A percentile compares a stretch with the other conserved stretches of the same genome.
phyloP scores from a whole-genome alignment of 2,329 filamentous ascomycete species.

The Neophaeococcomyces aloes region DNA sequence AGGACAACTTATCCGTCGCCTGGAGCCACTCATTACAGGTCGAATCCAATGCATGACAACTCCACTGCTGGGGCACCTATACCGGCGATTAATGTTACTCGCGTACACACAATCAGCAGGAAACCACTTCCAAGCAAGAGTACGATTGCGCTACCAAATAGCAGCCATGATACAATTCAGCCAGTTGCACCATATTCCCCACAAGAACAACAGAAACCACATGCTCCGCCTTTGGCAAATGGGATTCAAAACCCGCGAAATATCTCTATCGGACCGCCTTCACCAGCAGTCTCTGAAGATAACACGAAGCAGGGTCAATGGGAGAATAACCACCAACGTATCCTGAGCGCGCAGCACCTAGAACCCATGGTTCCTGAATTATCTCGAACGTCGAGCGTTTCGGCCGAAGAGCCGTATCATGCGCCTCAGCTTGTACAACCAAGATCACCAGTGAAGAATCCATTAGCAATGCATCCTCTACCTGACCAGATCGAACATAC shows the following conservation, averaged over 20 bases:
- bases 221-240: too few species aligned
- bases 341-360: background rate
- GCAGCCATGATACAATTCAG: background rate
- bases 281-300: background rate
- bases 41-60: background rate
- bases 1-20: background rate
- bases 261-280: background rate
- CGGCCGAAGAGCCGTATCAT: background rate
- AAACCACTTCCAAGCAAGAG: conserved; percentile 2
- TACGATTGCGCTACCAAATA: background rate
- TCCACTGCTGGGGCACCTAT: conserved; percentile 1
- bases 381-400: conserved; percentile 5
- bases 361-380: background rate
- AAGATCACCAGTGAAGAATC: background rate
- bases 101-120: conserved; percentile 5
- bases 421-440: background rate
- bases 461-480: conserved; percentile 5
- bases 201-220: background rate
- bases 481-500: background rate
- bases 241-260: background rate
- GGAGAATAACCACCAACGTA: background rate
- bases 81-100: conserved; percentile 5
- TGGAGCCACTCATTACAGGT: background rate
- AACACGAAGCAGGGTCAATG: background rate
- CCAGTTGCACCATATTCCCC: background rate